Percentiles rank a stretch among this genome's conserved stretches.
phyloP scores from a whole-genome alignment of 148 eudicot genomes.

The Rhododendron ovatum region DNA sequence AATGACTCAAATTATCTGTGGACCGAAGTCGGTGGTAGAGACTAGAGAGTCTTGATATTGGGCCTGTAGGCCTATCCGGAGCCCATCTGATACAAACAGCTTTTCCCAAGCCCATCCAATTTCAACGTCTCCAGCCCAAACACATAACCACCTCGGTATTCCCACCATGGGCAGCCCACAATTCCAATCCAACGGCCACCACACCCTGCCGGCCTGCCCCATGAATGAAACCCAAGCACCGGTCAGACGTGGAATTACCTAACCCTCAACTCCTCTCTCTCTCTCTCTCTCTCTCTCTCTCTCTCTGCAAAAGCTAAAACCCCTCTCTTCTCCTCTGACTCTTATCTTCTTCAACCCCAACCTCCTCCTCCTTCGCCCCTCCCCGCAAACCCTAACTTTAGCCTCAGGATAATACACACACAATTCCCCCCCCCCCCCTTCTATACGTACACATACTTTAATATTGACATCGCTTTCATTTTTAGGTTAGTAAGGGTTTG shows the following conservation, averaged over 20 bases:
- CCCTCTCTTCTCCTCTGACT: too few species aligned
- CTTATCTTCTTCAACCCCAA: background rate
- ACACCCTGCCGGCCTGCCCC: background rate
- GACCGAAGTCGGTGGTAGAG: too few species aligned
- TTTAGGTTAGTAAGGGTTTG: slow-evolving; percentile 4
- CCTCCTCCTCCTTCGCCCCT: background rate
- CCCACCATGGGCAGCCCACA: background rate
- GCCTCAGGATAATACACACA: too few species aligned
- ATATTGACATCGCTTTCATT: background rate
- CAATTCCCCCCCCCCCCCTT: too few species aligned
- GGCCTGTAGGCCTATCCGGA: background rate
- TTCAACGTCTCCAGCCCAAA: background rate
- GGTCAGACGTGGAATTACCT: slow-evolving; percentile 5
- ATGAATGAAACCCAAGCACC: background rate
- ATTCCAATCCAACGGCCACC: background rate
- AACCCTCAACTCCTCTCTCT: background rate
- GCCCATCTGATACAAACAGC: background rate
- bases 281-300: too few species aligned
- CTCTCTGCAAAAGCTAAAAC: too few species aligned
- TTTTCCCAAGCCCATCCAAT: background rate
- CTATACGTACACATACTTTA: background rate
- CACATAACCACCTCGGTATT: background rate
- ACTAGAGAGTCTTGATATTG: background rate
- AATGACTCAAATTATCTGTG: too few species aligned
- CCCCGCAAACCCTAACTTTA: background rate